Evolutionary conservation across 139 green algal species (phyloP), one percentile per base, ranked within the genome.

Genomic region (Spirogloea muscicola): DNA sequence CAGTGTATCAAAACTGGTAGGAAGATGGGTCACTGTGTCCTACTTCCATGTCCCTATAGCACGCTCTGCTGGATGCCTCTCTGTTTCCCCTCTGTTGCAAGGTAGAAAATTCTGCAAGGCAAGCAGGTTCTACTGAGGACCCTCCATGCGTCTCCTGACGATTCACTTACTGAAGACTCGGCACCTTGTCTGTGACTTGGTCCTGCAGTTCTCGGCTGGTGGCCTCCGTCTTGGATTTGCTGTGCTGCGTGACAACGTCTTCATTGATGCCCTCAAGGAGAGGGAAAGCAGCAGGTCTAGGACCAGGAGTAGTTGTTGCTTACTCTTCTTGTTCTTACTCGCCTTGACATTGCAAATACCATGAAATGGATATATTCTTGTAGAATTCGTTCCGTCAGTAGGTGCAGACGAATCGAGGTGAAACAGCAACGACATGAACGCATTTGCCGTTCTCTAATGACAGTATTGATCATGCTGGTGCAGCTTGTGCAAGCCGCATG

Each of bases 401-500:
- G n/a, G n/a, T n/a, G n/a, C n/a, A n/a, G n/a, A n/a, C n/a, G n/a
- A n/a, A n/a, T n/a, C n/a, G n/a, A n/a, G n/a, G n/a, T n/a, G n/a
- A n/a, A n/a, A n/a, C n/a, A n/a, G n/a, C n/a, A n/a, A n/a, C n/a
- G n/a, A n/a, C n/a, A n/a, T n/a, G n/a, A n/a, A n/a, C n/a, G n/a
- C n/a, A n/a, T n/a, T n/a, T n/a, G n/a, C n/a, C n/a, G n/a, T n/a
- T n/a, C n/a, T n/a, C n/a, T n/a, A n/a, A n/a, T n/a, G n/a, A n/a
- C n/a, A n/a, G n/a, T n/a, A n/a, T n/a, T n/a, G n/a, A n/a, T n/a
- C n/a, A n/a, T n/a, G n/a, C n/a, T n/a, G n/a, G n/a, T n/a, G n/a
- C n/a, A n/a, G n/a, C n/a, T n/a, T n/a, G n/a, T n/a, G 63, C 39
- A 68, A 58, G 27, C 68, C 68, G 13, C 68, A 76, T 76, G 16